Evolutionary conservation across 1,284 basidiomycete species (phyloP), one percentile per base, ranked within the genome.

Genomic region (Puccinia hordei): DNA sequence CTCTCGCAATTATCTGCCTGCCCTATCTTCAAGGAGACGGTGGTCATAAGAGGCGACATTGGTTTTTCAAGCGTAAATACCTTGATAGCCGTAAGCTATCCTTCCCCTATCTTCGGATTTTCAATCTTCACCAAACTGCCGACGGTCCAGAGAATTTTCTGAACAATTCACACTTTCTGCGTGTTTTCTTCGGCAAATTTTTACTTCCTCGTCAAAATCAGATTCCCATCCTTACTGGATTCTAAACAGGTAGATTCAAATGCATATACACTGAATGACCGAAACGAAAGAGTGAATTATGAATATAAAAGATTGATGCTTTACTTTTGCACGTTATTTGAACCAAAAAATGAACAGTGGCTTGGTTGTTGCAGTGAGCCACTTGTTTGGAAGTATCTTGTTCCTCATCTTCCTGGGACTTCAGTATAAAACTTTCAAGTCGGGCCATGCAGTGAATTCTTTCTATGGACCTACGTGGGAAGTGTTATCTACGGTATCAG

Each of bases 151-250:
- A 24, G 2, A 33, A 24, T n/a, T n/a, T n/a, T n/a, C n/a, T n/a
- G 17, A 15, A 27, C 38, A 17, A 41, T 22, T 33, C 33, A 68
- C 38, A 19, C 22, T 44, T 68, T 19, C 46, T 33, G 35, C 65
- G 22, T 24, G 15, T 44, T 24, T 41, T 41, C 41, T 68, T n/a
- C 46, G 65, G 2, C 30, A 19, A 51, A 4, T 46, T 69, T 1
- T 35, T 63, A n/a, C n/a, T 41, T 66, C 35, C 13, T 41, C 6
- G 24, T 33, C 63, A 30, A 41, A 51, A 51, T 13, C 44, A 69
- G 68, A 69, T 69, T 8, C 13, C 9, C 46, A 69, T 6, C 68
- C 68, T 49, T 69, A 69, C 46, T 69, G 68, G 68, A 24, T 69
- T 69, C 68, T 17, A 22, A 69, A 69, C 27, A 69, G 68, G 68